Percentiles rank a stretch among this genome's conserved stretches.
Conservation (phyloP, 148 eudicot species). For the Rhododendron molle region DNA sequence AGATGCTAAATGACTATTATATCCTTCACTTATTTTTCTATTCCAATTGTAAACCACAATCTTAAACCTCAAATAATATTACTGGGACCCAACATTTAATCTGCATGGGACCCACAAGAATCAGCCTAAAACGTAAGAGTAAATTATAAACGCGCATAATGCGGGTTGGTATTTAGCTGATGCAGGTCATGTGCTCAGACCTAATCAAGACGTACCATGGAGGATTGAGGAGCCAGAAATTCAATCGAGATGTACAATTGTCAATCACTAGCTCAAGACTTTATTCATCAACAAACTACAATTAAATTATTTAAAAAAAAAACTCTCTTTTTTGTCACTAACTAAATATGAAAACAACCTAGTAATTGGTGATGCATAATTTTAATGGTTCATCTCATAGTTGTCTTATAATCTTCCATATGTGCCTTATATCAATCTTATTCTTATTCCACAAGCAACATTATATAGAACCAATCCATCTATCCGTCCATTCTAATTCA, state of each 20-base stretch:
- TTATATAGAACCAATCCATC: not conserved
- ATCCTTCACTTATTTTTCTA: not conserved
- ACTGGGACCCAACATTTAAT: not conserved
- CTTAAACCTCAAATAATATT: not conserved
- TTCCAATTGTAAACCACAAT: not conserved
- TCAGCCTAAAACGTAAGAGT: not conserved
- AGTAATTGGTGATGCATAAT: not conserved
- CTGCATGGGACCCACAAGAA: not conserved
- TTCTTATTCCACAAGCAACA: constrained; percentile 3
- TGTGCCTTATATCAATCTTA: not conserved
- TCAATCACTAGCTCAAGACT: not conserved
- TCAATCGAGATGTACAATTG: not conserved
- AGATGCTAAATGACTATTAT: not conserved
- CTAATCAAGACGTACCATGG: not conserved
- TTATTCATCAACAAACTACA: not conserved
- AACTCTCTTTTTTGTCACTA: not conserved
- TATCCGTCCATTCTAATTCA: not conserved
- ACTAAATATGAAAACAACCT: not conserved
- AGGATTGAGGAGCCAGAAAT: not conserved
- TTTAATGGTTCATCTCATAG: not conserved
- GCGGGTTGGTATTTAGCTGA: not conserved
- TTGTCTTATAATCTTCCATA: not conserved
- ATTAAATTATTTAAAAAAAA: not conserved
- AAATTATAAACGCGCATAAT: not conserved
- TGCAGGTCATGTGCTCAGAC: not conserved